Base-by-base conservation (phyloP, 305 asterid species). In the Petunia hybrid region DNA sequence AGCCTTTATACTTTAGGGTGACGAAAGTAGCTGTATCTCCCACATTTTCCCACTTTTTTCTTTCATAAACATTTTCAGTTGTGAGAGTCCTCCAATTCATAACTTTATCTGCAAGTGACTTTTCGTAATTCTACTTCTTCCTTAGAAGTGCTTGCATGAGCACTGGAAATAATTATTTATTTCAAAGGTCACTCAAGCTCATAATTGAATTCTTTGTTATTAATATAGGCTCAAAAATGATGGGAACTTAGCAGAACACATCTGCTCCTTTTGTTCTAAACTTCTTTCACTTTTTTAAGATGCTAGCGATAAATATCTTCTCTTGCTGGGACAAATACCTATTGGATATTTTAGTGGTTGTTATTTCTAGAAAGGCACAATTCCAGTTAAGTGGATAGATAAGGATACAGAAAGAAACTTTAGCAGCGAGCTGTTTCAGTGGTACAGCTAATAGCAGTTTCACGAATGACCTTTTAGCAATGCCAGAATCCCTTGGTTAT, bases 401-500 rank as follows among this genome's bases (percentile, higher is more conserved):
- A 35, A 48, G 78, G 35, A 14, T 35, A 48, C 12, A 71, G 35
- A 42, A 48, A 48, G 62, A 38, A 48, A 12, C 45, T 31, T 43
- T 35, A 31, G 35, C 4, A 35, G 13, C 35, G 22, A 45, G 45
- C 62, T 12, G 42, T 48, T 46, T 71, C 45, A 35, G 78, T 71
- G 62, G 78, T 48, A 48, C 10, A 48, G 62, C 78, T 48, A 6
- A 35, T 48, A 35, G 78, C 62, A 10, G 78, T 71, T 43, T 71
- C 62, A 10, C 48, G 62, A 71, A 48, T 71, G 35, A 12, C 78
- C 35, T 71, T 71, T 48, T 48, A 71, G 46, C 62, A 6, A 16
- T 71, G 45, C 78, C 14, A 35, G 62, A 12, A 46, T 71, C 62
- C 78, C 61, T 71, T 46, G 77, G 43, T 71, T 71, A 31, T 71